Conservation (phyloP, 139 green algal species). For the Micromonas commoda region DNA sequence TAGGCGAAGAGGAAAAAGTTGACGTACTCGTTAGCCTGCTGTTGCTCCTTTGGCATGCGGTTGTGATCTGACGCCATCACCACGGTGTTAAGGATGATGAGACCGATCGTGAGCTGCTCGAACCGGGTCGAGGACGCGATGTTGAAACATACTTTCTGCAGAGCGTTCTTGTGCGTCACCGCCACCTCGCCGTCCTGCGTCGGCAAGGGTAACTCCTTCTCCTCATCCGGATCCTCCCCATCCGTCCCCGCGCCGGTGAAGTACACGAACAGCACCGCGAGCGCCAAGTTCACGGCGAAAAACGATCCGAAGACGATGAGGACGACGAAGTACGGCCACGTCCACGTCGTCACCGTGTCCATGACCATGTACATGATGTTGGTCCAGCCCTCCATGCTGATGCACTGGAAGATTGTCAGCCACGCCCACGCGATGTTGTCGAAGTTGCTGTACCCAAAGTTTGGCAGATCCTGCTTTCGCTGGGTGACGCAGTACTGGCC, state of each 20-base stretch:
- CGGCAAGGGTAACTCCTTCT: neutral
- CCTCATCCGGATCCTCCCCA: slow-evolving; percentile 4
- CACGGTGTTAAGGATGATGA: slow-evolving; percentile 53
- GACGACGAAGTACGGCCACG: slow-evolving; percentile 60
- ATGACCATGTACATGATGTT: slow-evolving; percentile 45
- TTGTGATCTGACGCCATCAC: slow-evolving; percentile 49
- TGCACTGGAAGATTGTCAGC: slow-evolving; percentile 69
- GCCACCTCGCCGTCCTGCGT: slow-evolving; percentile 5
- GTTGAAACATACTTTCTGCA: neutral
- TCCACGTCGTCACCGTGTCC: slow-evolving; percentile 26
- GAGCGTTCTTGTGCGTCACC: neutral
- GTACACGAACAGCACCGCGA: slow-evolving; percentile 49
- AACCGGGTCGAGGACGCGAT: slow-evolving; percentile 40
- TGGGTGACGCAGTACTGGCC: slow-evolving; percentile 17
- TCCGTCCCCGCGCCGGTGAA: slow-evolving; percentile 37
- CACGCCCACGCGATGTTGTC: slow-evolving; percentile 64
- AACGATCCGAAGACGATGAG: slow-evolving; percentile 66
- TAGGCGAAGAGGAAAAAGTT: slow-evolving; percentile 46
- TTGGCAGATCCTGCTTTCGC: slow-evolving; percentile 23
- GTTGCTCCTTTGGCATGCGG: slow-evolving; percentile 32
- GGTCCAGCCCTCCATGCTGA: slow-evolving; percentile 55
- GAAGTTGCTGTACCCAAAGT: slow-evolving; percentile 54
- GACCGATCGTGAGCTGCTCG: slow-evolving; percentile 34
- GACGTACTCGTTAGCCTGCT: slow-evolving; percentile 15
- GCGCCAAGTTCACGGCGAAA: slow-evolving; percentile 64